Evolutionary conservation across 768 basidiomycete genomes (phyloP).

Genomic region (Psilocybe subaeruginosa): DNA sequence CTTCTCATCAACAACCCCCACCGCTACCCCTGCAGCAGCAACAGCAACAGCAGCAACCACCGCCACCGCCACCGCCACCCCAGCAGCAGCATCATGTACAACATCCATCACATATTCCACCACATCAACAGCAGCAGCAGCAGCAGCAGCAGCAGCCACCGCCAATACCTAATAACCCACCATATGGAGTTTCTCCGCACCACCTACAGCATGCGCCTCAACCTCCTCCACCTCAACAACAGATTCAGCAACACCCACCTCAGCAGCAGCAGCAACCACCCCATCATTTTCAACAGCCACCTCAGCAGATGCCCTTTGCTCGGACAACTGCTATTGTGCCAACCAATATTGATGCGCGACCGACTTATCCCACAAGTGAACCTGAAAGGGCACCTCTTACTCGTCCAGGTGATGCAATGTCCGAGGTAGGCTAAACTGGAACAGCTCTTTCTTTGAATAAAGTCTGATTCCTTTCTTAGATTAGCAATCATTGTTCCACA

Average conservation of each 20-base stretch:
- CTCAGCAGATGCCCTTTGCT: conserved; percentile 31
- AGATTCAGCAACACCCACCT: conserved; percentile 22
- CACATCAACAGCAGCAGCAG: conserved; percentile 12
- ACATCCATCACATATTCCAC: conserved; percentile 22
- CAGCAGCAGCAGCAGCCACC: conserved; percentile 3
- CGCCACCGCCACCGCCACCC: conserved; percentile 21
- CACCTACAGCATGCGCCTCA: conserved; percentile 25
- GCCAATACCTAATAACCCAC: not conserved
- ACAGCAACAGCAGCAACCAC: conserved; percentile 17
- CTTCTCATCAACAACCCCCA: conserved; percentile 31
- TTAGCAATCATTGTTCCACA: conserved; percentile 60
- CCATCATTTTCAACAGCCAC: conserved; percentile 27
- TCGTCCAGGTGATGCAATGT: conserved; percentile 41
- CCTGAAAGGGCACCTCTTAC: conserved; percentile 35
- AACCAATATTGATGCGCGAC: conserved; percentile 41
- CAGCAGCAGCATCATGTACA: conserved; percentile 24
- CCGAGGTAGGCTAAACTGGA: conserved; percentile 38
- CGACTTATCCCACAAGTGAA: conserved; percentile 35
- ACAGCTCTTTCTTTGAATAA: not conserved
- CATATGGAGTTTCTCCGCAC: conserved; percentile 26
- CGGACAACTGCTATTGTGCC: conserved; percentile 47
- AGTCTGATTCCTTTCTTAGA: conserved; percentile 37
- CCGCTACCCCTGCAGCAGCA: conserved; percentile 23
- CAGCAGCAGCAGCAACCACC: conserved; percentile 22
- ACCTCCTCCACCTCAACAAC: conserved; percentile 23